Base-by-base conservation (phyloP, 1,284 basidiomycete genomes). In the Stygiomarasmius scandens region DNA sequence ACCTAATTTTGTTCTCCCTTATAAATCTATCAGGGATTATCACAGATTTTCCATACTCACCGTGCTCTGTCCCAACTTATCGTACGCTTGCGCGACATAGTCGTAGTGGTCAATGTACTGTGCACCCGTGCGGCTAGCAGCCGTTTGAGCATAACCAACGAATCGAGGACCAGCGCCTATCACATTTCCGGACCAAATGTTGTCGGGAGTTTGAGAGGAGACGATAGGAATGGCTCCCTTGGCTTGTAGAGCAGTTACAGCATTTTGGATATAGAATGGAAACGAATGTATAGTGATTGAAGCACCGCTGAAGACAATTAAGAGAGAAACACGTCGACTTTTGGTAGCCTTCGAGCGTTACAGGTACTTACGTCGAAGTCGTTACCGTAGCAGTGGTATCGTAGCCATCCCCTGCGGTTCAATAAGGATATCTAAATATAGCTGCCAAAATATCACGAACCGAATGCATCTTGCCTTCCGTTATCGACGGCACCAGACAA, bases 171-270 rank as follows among this genome's bases (percentile, higher is more conserved):
- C 70, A 16, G 73, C 66, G 29, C 64, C 64, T 43, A 79, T 74
- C 25, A 66, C 64, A 43, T 64, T 67, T 51, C 69, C 69, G 12
- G 69, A 64, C 76, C 78, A 81, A 25, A 73, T 72, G 63, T 82
- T 78, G 62, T 76, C 68, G 2, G 80, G 80, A 3, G 80, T 82
- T 61, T 79, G 76, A n/a, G 75, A 74, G 19, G 77, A 78, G 25
- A 81, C 67, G 58, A 83, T 80, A 25, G 74, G 71, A 29, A 73
- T 76, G 25, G 74, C 78, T 16, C 79, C 80, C 65, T 81, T 81
- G 2, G 77, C 74, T 63, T 76, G 69, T 47, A 80, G 63, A 19
- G 74, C 56, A 27, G 68, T 73, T 44, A 76, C 71, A 1, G 79
- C 77, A 58, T 80, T 77, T 58, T 76, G 71, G 56, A 79, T 70